phyloP scores from a whole-genome alignment of 768 basidiomycete species.

The Hygrocybe coccinea region DNA sequence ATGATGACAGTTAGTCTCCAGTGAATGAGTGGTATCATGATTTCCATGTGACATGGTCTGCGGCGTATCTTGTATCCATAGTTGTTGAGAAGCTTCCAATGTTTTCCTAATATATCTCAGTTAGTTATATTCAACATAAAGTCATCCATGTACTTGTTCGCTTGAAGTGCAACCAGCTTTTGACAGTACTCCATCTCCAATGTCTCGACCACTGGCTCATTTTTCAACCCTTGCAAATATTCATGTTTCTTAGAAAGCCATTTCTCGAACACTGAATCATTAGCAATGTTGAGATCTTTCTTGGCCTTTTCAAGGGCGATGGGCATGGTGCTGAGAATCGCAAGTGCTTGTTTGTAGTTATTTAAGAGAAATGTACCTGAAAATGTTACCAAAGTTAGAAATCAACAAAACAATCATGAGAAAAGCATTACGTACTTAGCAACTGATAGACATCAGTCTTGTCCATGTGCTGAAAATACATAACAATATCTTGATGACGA shows the following conservation, averaged over 20 bases:
- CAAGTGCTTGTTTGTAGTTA: constrained; percentile 26
- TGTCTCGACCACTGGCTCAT: constrained; percentile 15
- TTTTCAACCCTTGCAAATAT: constrained; percentile 12
- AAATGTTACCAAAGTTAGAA: too few relatives aligned
- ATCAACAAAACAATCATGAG: too few relatives aligned
- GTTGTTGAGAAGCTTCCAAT: too few relatives aligned
- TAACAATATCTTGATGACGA: constrained; percentile 18
- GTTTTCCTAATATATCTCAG: too few relatives aligned
- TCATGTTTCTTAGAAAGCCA: constrained; percentile 19
- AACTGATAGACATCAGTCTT: constrained; percentile 16
- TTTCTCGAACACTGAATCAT: constrained; percentile 8
- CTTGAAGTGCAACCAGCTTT: constrained; percentile 8
- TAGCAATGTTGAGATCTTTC: constrained; percentile 1
- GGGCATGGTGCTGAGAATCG: constrained; percentile 9
- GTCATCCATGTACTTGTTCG: constrained; percentile 1
- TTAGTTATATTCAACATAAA: too few relatives aligned
- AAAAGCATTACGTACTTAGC: too few relatives aligned
- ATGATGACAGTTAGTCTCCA: neutral
- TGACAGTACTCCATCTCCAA: constrained; percentile 18
- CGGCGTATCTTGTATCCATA: too few relatives aligned
- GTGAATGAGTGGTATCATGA: too few relatives aligned
- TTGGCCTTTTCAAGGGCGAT: constrained; percentile 4
- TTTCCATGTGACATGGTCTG: too few relatives aligned
- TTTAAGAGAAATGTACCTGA: constrained; percentile 21
- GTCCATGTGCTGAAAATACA: constrained; percentile 11